A percentile compares a stretch with the other conserved stretches of the same genome.
These are phyloP conservation scores for Lasiodiplodia citricola DNA, from an alignment of 2,329 filamentous ascomycete species.

Conservation along the genomic window DNA sequence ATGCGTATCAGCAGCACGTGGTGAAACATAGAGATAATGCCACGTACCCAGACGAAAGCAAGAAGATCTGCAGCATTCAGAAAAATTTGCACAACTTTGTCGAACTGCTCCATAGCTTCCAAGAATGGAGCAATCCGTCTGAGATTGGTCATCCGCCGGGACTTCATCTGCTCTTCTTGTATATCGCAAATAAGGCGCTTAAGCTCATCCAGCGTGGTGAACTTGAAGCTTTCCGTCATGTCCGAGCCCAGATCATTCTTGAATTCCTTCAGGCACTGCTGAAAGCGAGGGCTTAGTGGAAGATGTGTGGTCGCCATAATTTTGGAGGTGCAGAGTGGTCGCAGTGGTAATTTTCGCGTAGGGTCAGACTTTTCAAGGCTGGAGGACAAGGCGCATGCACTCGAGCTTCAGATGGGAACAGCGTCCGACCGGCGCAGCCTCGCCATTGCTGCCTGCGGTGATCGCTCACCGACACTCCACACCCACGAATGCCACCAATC, in stretches of 20 bases:
- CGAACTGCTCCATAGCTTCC: slow-evolving; percentile 34
- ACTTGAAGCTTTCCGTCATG: slow-evolving; percentile 26
- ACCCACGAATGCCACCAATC: background rate
- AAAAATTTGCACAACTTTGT: slow-evolving; percentile 34
- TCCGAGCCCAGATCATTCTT: slow-evolving; percentile 15
- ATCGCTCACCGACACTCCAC: background rate
- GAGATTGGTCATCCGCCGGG: slow-evolving; percentile 31
- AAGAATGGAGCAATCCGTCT: slow-evolving; percentile 33
- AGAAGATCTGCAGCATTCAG: slow-evolving; percentile 30
- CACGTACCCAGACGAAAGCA: slow-evolving; percentile 36
- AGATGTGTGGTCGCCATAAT: background rate
- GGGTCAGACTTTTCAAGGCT: background rate
- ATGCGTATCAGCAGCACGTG: no score
- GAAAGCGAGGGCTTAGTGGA: background rate
- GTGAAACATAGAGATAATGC: background rate
- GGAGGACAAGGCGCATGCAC: background rate
- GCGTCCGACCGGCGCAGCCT: background rate
- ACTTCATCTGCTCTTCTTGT: slow-evolving; percentile 29
- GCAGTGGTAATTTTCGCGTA: background rate
- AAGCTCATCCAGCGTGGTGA: slow-evolving; percentile 26
- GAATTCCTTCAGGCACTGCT: slow-evolving; percentile 2
- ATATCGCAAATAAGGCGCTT: slow-evolving; percentile 27
- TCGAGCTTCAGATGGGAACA: background rate
- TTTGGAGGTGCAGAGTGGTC: background rate
- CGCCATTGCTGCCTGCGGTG: background rate